Percentiles rank a stretch among this genome's conserved stretches.
phyloP scores from a whole-genome alignment of 495 filamentous ascomycete genomes.

The Physcia stellaris region DNA sequence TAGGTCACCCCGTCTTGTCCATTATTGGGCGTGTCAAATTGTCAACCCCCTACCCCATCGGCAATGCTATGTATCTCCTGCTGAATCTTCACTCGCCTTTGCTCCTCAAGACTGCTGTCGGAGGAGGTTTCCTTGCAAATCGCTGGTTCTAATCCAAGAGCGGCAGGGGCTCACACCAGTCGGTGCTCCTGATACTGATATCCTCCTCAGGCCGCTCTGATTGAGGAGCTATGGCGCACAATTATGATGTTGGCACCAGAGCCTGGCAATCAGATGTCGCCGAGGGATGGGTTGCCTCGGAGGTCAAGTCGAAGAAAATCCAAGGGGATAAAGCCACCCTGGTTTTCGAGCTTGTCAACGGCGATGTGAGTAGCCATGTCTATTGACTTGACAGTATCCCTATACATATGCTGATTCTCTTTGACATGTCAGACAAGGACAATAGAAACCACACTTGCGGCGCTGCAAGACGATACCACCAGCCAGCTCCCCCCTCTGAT shows the following conservation, averaged over 20 bases:
- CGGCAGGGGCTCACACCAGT: too few relatives aligned
- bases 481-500: constrained; percentile 72
- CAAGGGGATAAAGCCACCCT: constrained; percentile 77
- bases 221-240: constrained; percentile 64
- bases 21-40: too few relatives aligned
- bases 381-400: constrained; percentile 4
- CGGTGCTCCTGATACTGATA: constrained; percentile 5
- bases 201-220: constrained; percentile 7
- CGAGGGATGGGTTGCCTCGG: constrained; percentile 94
- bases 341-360: constrained; percentile 77
- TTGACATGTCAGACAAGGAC: constrained; percentile 47
- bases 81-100: too few relatives aligned
- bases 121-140: too few relatives aligned
- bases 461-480: constrained; percentile 62
- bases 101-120: too few relatives aligned
- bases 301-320: constrained; percentile 76
- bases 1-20: too few relatives aligned
- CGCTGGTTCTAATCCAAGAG: too few relatives aligned
- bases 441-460: constrained; percentile 68
- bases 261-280: constrained; percentile 94
- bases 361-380: constrained; percentile 52
- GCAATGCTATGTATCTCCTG: too few relatives aligned
- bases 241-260: constrained; percentile 91
- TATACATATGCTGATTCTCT: constrained; percentile 11
- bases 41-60: too few relatives aligned